Base-by-base conservation (phyloP, 208 protist species). In the Trypanosoma boissoni region DNA sequence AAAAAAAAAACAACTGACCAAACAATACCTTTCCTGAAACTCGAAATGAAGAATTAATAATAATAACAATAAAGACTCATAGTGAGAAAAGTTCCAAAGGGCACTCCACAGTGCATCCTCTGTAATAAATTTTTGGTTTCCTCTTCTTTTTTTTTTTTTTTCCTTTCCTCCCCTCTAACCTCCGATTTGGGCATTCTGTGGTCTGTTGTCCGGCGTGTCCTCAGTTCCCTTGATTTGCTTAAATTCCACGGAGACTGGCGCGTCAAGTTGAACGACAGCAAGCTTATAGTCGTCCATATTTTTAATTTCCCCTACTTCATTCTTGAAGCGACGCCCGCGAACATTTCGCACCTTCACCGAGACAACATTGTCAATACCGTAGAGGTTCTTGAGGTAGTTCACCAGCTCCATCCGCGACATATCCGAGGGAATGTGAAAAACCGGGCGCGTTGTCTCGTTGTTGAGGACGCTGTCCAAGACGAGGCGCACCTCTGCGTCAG, bases 151-250 rank as follows among this genome's bases (percentile, higher is more conserved):
- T 58, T 50, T 57, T 29, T 36, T 54, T 39, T 61, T 36, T 42
- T 21, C 24, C 31, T 16, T 12, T 53, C 2, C 23, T 26, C 14
- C 20, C 18, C 20, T 50, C 58, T 48, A 57, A 67, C 72, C 78
- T 29, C 78, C 60, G 24, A 88, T 77, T 67, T 79, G 73, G 2
- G 76, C 8, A 12, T 39, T 59, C 51, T 88, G 75, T 23, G 86
- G 78, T 42, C 77, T 83, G 54, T 88, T 94, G 50, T 94, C 87
- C 0, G 81, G 81, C 2, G 83, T 91, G 51, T 94, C 87, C 67
- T 91, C 83, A 0, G 87, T 89, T 43, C 83, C 87, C 74, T 94
- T 94, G 60, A 94, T 86, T 51, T 91, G 83, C 72, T 95, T 95
- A 26, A 92, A 82, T 32, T 90, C 85, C 18, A 95, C 77, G 3